Conservation (phyloP, 225 moss, liverwort and hornwort species). For the Lunularia cruciata region DNA sequence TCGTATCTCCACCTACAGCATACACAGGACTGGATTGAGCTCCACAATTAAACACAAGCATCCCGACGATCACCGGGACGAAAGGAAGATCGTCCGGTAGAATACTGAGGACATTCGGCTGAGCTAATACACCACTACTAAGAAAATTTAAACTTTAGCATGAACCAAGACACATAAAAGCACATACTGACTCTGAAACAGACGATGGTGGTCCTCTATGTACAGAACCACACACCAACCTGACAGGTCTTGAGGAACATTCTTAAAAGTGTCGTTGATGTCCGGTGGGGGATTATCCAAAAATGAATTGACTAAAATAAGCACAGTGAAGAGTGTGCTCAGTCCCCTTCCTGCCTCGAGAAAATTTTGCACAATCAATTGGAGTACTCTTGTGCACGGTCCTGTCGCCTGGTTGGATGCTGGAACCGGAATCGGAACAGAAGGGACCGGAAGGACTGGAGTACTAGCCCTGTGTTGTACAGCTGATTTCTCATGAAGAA, state of each 20-base stretch:
- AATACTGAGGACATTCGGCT: not conserved
- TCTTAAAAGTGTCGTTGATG: slow-evolving; percentile 70
- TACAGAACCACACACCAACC: too few species aligned
- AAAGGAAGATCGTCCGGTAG: not conserved
- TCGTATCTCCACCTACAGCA: slow-evolving; percentile 66
- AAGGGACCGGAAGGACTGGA: slow-evolving; percentile 10
- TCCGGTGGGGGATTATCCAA: slow-evolving; percentile 59
- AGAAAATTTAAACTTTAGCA: too few species aligned
- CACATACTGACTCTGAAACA: too few species aligned
- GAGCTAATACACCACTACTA: too few species aligned
- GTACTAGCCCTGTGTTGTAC: slow-evolving; percentile 4
- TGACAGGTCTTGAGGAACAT: slow-evolving; percentile 82
- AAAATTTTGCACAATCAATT: not conserved
- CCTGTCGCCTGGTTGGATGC: not conserved
- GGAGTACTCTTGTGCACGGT: not conserved
- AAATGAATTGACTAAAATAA: slow-evolving; percentile 51
- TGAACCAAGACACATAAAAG: too few species aligned
- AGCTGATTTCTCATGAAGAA: slow-evolving; percentile 15
- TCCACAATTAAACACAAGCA: not conserved
- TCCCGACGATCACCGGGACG: not conserved
- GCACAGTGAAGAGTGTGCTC: slow-evolving; percentile 19
- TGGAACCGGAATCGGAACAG: not conserved
- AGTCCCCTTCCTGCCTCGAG: slow-evolving; percentile 9
- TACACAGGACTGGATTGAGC: not conserved
- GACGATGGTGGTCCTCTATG: too few species aligned